These are phyloP conservation scores for Pleurotus citrinopileatus DNA, from an alignment of 768 basidiomycete species.

Conservation along the genomic window DNA sequence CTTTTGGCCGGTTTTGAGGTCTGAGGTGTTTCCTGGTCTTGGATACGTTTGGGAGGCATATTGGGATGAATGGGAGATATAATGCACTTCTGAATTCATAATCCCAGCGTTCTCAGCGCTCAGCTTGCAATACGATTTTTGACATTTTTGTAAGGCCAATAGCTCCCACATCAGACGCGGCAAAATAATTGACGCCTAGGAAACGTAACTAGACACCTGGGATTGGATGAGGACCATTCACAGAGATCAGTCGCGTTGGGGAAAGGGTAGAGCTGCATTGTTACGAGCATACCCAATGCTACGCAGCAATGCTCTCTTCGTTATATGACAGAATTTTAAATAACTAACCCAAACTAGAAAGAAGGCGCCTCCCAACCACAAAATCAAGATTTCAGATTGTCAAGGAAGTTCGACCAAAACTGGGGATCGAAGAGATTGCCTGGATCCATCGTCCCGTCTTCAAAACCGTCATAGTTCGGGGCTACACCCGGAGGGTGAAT, in stretches of 20 bases:
- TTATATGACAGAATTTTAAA: not conserved
- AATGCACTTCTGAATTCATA: too few relatives aligned
- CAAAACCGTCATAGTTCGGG: not conserved
- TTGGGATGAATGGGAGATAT: not conserved
- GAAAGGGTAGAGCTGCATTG: too few relatives aligned
- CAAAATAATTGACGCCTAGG: not conserved
- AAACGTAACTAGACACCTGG: conserved; percentile 4
- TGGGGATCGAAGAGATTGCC: conserved; percentile 1
- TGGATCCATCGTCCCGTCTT: not conserved
- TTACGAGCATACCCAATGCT: too few relatives aligned
- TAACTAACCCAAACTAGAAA: not conserved
- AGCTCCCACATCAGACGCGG: too few relatives aligned
- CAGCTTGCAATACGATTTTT: too few relatives aligned
- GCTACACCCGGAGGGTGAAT: not conserved
- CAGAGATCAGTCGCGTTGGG: conserved; percentile 16
- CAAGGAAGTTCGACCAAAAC: not conserved
- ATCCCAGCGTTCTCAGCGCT: too few relatives aligned
- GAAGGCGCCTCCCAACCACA: not conserved
- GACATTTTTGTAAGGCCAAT: too few relatives aligned
- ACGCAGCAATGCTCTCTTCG: too few relatives aligned
- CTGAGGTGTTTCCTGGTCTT: not conserved
- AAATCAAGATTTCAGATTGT: not conserved
- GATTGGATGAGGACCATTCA: not conserved
- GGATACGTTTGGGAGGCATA: not conserved
- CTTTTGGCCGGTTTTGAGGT: conserved; percentile 23